These are phyloP conservation scores for Fusarium austroafricanum DNA, from an alignment of 2,329 filamentous ascomycete genomes.

Conservation along the genomic window DNA sequence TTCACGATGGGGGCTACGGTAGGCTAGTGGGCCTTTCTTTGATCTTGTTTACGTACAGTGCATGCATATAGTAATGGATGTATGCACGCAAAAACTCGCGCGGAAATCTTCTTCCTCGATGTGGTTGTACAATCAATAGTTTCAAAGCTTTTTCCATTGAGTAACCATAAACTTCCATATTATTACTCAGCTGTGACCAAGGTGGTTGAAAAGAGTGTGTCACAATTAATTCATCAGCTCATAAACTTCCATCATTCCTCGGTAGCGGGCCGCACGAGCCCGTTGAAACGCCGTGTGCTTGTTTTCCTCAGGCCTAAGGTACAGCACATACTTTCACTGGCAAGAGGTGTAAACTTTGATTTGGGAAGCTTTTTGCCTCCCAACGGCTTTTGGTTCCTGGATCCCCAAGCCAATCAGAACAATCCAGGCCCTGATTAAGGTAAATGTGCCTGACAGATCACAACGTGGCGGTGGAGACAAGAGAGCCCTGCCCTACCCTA, in stretches of 20 bases:
- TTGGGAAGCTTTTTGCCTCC: conserved; percentile 20
- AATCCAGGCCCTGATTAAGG: conserved; percentile 23
- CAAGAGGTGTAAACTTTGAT: conserved; percentile 27
- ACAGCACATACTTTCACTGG: background rate
- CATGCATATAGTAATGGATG: too few species aligned
- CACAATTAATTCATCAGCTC: background rate
- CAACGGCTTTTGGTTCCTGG: conserved; percentile 24
- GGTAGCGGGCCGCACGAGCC: conserved; percentile 14
- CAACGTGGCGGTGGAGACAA: conserved; percentile 37
- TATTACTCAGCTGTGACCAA: conserved; percentile 12
- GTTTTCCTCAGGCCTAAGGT: too few species aligned
- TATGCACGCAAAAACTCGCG: conserved; percentile 5
- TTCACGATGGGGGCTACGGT: conserved; percentile 32
- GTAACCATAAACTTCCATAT: background rate
- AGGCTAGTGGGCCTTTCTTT: background rate
- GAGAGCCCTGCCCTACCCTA: conserved; percentile 26
- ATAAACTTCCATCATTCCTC: conserved; percentile 8
- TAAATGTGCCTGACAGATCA: conserved; percentile 33
- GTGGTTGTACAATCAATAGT: background rate
- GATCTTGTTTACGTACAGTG: background rate
- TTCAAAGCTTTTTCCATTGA: background rate
- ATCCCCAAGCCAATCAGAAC: conserved; percentile 26
- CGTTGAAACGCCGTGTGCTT: conserved; percentile 15
- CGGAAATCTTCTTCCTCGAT: conserved; percentile 26
- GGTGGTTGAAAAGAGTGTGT: conserved; percentile 14